phyloP scores from a whole-genome alignment of 805 yeast genomes.

The Saccharomycopsis malanga region DNA sequence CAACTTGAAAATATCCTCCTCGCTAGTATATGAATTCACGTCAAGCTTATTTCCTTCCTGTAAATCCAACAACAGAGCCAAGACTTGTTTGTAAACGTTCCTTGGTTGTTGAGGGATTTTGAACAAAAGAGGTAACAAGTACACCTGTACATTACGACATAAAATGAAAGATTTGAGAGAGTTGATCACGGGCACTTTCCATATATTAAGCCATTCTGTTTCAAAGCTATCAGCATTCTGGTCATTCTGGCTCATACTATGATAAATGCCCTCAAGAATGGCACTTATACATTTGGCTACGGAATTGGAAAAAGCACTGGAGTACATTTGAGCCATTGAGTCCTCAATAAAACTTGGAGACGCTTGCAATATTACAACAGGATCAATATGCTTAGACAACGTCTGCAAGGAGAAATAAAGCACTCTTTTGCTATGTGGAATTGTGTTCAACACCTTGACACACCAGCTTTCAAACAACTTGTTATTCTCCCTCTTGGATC shows the following conservation, averaged over 20 bases:
- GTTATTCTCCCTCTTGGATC: constrained; percentile 21
- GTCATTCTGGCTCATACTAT: constrained; percentile 4
- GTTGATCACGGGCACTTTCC: constrained; percentile 38
- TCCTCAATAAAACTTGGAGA: constrained; percentile 41
- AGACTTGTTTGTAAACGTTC: constrained; percentile 35
- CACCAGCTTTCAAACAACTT: constrained; percentile 40
- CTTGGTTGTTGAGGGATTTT: constrained; percentile 35
- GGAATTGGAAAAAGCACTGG: constrained; percentile 59
- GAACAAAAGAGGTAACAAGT: constrained; percentile 60
- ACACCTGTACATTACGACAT: constrained; percentile 45
- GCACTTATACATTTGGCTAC: constrained; percentile 50
- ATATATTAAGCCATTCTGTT: constrained; percentile 41
- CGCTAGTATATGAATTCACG: neutral
- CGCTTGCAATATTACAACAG: constrained; percentile 33
- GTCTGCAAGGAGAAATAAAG: constrained; percentile 54
- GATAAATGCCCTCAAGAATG: constrained; percentile 32
- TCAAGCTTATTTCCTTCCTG: neutral
- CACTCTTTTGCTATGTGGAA: constrained; percentile 50
- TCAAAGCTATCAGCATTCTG: constrained; percentile 24
- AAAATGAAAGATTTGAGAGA: constrained; percentile 30
- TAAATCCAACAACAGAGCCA: constrained; percentile 22
- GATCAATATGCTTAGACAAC: constrained; percentile 42
- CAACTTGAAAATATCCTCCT: constrained; percentile 24
- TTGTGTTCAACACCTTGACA: constrained; percentile 30
- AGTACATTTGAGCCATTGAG: constrained; percentile 44